Conservation (phyloP, 2,329 filamentous ascomycete genomes). For the Graphilbum sp. region DNA sequence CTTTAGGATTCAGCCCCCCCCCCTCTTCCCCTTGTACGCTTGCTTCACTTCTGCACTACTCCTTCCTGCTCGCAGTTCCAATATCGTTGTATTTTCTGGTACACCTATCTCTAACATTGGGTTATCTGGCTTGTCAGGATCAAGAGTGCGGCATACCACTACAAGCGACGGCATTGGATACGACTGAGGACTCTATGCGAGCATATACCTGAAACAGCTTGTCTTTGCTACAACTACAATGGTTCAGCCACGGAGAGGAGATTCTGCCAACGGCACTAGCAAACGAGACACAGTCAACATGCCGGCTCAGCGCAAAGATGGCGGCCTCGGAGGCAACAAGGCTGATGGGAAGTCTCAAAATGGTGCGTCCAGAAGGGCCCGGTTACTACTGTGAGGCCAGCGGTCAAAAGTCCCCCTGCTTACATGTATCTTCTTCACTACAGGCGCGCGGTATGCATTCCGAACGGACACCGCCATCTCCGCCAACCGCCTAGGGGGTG, state of each 20-base stretch:
- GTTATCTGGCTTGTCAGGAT: too few relatives aligned
- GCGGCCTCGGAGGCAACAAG: conserved; percentile 14
- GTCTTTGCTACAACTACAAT: conserved; percentile 14
- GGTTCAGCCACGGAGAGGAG: conserved; percentile 19
- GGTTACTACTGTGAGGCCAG: too few relatives aligned
- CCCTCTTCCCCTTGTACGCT: too few relatives aligned
- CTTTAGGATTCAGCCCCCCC: too few relatives aligned
- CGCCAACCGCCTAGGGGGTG: conserved; percentile 48
- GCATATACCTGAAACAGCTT: conserved; percentile 14
- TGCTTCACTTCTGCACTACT: too few relatives aligned
- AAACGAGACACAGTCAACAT: conserved; percentile 16
- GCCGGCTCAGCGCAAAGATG: conserved; percentile 18
- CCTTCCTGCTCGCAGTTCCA: too few relatives aligned
- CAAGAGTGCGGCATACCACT: too few relatives aligned
- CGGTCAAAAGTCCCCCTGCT: too few relatives aligned
- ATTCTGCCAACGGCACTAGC: conserved; percentile 14
- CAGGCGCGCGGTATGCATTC: conserved; percentile 55
- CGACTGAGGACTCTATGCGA: neutral
- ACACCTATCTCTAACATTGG: too few relatives aligned
- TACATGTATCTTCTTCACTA: too few relatives aligned
- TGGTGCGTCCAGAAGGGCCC: conserved; percentile 20
- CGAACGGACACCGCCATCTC: conserved; percentile 84
- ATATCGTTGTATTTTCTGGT: too few relatives aligned
- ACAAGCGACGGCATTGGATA: too few relatives aligned
- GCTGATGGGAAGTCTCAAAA: conserved; percentile 21